Conservation (phyloP, 2,329 filamentous ascomycete genomes). For the Fusarium tjaetaba region DNA sequence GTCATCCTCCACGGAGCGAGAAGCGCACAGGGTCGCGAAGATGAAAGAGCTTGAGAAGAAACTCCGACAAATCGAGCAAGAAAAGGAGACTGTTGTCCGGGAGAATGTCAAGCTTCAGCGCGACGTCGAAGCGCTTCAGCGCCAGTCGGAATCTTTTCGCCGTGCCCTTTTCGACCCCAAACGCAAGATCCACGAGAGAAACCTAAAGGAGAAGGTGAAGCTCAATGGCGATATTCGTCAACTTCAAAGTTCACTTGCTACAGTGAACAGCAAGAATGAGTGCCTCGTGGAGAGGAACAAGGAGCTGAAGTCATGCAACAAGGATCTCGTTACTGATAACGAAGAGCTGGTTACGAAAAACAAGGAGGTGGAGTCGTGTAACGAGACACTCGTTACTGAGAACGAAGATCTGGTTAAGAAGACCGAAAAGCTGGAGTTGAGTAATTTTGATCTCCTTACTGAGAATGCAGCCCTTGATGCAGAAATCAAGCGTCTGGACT, state of each 20-base stretch:
- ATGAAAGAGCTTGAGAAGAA: neutral
- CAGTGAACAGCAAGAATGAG: neutral
- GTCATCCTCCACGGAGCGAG: neutral
- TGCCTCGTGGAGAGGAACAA: neutral
- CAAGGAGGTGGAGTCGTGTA: neutral
- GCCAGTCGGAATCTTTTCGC: fast-evolving
- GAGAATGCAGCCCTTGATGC: neutral
- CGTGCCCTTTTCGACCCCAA: neutral
- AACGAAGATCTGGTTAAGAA: neutral
- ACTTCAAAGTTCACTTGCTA: neutral
- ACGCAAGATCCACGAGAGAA: neutral
- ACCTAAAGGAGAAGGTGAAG: neutral
- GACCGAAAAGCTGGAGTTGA: too few relatives aligned
- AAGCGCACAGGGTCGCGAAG: fast-evolving
- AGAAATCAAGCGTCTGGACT: neutral
- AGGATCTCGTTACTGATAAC: fast-evolving
- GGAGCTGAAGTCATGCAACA: neutral
- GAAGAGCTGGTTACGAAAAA: too few relatives aligned
- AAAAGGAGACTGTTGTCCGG: fast-evolving
- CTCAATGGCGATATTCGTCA: neutral
- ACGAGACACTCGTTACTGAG: fast-evolving
- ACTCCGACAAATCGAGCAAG: neutral
- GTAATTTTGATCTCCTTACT: neutral
- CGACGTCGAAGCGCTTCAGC: neutral
- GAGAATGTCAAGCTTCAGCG: neutral